phyloP scores from a whole-genome alignment of 192 early-diverging fungal species.

The Martensiomyces pterosporus region DNA sequence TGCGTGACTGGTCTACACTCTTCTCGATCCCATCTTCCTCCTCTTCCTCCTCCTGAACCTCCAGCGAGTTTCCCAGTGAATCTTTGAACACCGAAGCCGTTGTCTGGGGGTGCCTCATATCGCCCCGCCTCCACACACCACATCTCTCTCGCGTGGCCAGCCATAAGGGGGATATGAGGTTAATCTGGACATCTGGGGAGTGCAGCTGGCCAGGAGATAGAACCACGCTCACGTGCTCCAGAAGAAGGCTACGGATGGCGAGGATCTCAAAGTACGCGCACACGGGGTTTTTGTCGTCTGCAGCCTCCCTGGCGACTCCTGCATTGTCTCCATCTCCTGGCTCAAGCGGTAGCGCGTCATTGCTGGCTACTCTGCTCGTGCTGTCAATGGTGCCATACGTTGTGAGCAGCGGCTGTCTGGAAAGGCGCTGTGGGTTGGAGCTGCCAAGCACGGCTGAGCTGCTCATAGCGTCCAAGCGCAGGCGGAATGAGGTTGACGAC shows the following conservation, averaged over 20 bases:
- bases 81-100: too few relatives aligned
- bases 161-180: conserved; percentile 38
- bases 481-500: conserved; percentile 6
- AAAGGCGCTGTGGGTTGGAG: not conserved
- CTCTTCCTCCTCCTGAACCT: too few relatives aligned
- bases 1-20: not conserved
- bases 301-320: conserved; percentile 8
- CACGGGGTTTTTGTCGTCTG: conserved; percentile 34
- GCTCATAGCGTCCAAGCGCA: conserved; percentile 1
- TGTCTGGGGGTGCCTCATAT: conserved; percentile 24
- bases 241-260: conserved; percentile 22
- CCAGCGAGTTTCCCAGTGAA: too few relatives aligned
- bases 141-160: conserved; percentile 26
- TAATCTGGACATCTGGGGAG: conserved; percentile 42
- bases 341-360: not conserved
- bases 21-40: too few relatives aligned
- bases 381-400: too few relatives aligned
- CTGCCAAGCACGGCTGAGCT: not conserved
- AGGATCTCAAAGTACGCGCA: conserved; percentile 34
- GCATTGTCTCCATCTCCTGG: not conserved
- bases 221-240: conserved; percentile 36
- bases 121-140: conserved; percentile 27
- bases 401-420: too few relatives aligned
- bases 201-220: conserved; percentile 31
- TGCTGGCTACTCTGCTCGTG: conserved; percentile 3